Conservation (phyloP, 345 rosid genomes). For the Cardamine resedifolia region DNA sequence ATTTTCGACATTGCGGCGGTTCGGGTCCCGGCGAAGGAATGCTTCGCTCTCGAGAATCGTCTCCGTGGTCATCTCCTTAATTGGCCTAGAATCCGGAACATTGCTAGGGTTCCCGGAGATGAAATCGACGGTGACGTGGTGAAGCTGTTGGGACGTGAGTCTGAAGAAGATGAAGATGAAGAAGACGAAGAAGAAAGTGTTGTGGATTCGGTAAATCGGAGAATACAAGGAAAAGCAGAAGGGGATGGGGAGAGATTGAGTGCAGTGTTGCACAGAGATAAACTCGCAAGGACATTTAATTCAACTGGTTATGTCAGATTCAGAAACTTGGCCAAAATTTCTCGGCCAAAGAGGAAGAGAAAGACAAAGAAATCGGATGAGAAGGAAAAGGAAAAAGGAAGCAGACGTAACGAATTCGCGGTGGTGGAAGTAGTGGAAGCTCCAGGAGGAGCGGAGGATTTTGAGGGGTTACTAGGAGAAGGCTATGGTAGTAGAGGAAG, state of each 20-base stretch:
- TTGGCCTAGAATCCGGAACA: constrained; percentile 77
- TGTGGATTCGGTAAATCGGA: constrained; percentile 43
- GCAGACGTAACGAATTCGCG: constrained; percentile 45
- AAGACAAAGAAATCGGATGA: constrained; percentile 36
- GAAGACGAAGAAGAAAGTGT: constrained; percentile 28
- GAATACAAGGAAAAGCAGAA: constrained; percentile 48
- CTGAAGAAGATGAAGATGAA: constrained; percentile 10
- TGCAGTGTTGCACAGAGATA: constrained; percentile 65
- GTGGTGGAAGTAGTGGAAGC: constrained; percentile 64
- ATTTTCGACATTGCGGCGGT: constrained; percentile 60
- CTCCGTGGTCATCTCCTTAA: constrained; percentile 86
- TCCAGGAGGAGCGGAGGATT: constrained; percentile 45
- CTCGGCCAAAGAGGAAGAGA: constrained; percentile 64
- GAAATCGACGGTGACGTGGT: constrained; percentile 55
- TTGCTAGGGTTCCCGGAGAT: constrained; percentile 80
- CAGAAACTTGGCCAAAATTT: constrained; percentile 76
- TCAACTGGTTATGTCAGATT: constrained; percentile 66
- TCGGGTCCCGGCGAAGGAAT: constrained; percentile 66
- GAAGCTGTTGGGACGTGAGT: constrained; percentile 34
- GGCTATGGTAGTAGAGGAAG: constrained; percentile 56
- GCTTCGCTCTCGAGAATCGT: constrained; percentile 65
- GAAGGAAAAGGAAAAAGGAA: constrained; percentile 36
- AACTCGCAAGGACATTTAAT: constrained; percentile 60
- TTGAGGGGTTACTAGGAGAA: constrained; percentile 70
- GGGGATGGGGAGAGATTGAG: constrained; percentile 53